A percentile compares a stretch with the other conserved stretches of the same genome.
These are phyloP conservation scores for Aspergillus bombycis DNA, from an alignment of 2,329 filamentous ascomycete species.

Conservation along the genomic window DNA sequence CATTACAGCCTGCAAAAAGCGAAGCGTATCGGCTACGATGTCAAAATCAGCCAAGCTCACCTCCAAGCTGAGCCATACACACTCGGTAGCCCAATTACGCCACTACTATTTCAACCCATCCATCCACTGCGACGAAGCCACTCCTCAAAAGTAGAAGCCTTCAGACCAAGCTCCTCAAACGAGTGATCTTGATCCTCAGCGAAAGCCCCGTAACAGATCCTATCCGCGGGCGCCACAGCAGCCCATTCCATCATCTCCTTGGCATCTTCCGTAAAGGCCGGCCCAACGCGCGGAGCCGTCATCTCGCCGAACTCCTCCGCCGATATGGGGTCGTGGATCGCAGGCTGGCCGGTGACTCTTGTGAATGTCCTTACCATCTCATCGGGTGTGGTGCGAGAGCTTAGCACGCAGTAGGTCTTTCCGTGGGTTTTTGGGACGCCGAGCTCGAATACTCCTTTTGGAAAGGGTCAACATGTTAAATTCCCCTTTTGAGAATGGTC, in stretches of 20 bases:
- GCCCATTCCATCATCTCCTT: constrained; percentile 28
- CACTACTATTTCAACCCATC: constrained; percentile 5
- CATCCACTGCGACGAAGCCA: constrained; percentile 21
- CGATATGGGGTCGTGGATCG: constrained; percentile 16
- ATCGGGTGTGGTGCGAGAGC: constrained; percentile 10
- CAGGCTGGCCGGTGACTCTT: constrained; percentile 11
- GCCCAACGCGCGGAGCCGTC: constrained; percentile 10
- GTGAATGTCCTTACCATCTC: constrained; percentile 16
- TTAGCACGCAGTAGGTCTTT: constrained; percentile 18
- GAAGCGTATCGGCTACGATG: no score
- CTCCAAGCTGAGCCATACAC: no score
- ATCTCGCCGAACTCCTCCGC: constrained; percentile 18
- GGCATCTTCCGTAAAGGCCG: constrained; percentile 19
- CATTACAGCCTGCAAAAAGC: no score
- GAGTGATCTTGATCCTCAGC: constrained; percentile 13
- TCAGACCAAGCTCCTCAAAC: constrained; percentile 20
- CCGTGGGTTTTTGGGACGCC: constrained; percentile 13
- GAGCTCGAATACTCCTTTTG: constrained; percentile 14
- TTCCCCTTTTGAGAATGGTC: no score
- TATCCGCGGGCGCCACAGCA: constrained; percentile 20
- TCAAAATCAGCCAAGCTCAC: no score
- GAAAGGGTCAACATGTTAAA: no score
- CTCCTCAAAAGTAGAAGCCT: constrained; percentile 22
- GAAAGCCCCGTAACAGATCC: constrained; percentile 24
- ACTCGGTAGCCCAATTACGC: no score